Evolutionary conservation across 2,329 filamentous ascomycete species (phyloP).

Genomic region (Ceratocystis alfenasii): DNA sequence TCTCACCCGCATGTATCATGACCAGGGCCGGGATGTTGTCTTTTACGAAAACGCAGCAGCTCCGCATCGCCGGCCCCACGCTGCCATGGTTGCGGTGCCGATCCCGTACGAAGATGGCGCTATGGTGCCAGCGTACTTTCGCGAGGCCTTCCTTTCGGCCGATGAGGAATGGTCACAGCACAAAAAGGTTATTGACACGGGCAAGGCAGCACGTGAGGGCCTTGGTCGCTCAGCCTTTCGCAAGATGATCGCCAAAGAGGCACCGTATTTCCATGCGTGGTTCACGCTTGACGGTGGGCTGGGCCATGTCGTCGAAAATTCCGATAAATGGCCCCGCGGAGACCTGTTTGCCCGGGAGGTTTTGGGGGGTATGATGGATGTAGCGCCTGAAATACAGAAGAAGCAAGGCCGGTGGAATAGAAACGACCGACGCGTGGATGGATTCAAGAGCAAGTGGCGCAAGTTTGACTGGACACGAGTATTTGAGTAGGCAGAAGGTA

Average conservation of each 20-base stretch:
- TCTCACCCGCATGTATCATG: conserved; percentile 85
- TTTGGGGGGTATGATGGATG: conserved; percentile 81
- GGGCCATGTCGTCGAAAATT: conserved; percentile 84
- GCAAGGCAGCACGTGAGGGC: conserved; percentile 48
- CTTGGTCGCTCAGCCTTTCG: conserved; percentile 74
- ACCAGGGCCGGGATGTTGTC: conserved; percentile 79
- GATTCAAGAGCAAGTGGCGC: conserved; percentile 73
- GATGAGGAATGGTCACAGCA: conserved; percentile 96
- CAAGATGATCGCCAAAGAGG: conserved; percentile 74
- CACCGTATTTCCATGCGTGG: conserved; percentile 98
- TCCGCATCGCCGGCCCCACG: conserved; percentile 67
- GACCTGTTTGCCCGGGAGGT: conserved; percentile 90
- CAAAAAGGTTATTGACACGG: conserved; percentile 84
- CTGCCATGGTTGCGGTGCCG: conserved; percentile 73
- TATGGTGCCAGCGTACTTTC: conserved; percentile 87
- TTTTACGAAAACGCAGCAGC: conserved; percentile 96
- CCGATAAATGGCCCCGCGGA: conserved; percentile 71
- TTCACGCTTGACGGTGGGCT: conserved; percentile 85
- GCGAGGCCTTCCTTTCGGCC: conserved; percentile 74
- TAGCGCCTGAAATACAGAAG: conserved; percentile 71
- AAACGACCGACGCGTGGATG: conserved; percentile 57
- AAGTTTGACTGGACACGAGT: conserved; percentile 80
- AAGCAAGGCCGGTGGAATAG: conserved; percentile 76
- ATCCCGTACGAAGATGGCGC: conserved; percentile 86
- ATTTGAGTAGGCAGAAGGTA: conserved; percentile 32